These are phyloP conservation scores for Tardiomyces blankii DNA, from an alignment of 1,139 yeast genomes.

Conservation along the genomic window DNA sequence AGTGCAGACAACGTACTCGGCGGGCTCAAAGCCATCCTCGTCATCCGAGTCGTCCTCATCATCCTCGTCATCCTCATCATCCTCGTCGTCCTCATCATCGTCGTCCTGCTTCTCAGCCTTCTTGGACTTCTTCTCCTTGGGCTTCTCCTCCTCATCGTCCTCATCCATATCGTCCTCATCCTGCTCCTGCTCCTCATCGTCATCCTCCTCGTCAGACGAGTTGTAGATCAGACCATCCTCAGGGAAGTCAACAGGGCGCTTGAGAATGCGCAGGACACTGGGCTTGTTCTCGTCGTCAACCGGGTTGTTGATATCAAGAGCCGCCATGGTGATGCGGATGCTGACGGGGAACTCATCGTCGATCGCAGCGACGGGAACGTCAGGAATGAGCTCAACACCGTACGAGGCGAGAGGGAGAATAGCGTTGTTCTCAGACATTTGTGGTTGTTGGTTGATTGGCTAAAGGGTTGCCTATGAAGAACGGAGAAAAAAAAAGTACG, in stretches of 20 bases:
- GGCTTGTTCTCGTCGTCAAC: constrained; percentile 56
- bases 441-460: too few species aligned
- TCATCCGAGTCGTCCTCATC: constrained; percentile 28
- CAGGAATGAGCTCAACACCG: constrained; percentile 77
- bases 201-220: constrained; percentile 42
- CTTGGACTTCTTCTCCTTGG: constrained; percentile 23
- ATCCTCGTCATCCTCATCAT: constrained; percentile 20
- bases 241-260: constrained; percentile 47
- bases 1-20: constrained; percentile 78
- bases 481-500: too few species aligned
- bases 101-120: constrained; percentile 36
- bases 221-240: constrained; percentile 28
- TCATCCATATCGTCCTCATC: constrained; percentile 35
- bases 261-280: constrained; percentile 79
- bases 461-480: too few species aligned
- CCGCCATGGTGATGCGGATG: constrained; percentile 87
- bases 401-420: constrained; percentile 77
- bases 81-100: constrained; percentile 13
- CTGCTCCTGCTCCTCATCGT: constrained; percentile 42
- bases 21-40: constrained; percentile 46
- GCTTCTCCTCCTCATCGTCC: constrained; percentile 17
- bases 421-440: constrained; percentile 6
- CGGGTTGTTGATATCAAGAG: constrained; percentile 77
- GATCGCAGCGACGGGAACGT: constrained; percentile 75
- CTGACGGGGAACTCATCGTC: constrained; percentile 81